Conservation (phyloP, 2,329 filamentous ascomycete species). For the Domatiomyces catenatus region DNA sequence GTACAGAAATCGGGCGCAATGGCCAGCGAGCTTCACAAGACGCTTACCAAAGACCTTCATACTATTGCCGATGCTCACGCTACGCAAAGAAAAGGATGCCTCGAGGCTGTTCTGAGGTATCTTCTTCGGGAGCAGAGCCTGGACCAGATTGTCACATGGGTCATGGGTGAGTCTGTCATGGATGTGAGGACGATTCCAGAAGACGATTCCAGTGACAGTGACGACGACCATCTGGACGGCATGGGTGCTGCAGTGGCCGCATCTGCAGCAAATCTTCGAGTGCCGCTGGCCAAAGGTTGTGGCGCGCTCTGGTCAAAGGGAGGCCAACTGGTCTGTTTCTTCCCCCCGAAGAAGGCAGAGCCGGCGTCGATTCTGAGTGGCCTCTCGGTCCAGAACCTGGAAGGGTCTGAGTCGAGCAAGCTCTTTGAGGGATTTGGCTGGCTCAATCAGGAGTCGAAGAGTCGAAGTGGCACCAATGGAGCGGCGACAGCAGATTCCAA, state of each 20-base stretch:
- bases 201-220: slow-evolving; percentile 73
- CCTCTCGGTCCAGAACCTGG: slow-evolving; percentile 34
- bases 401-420: slow-evolving; percentile 33
- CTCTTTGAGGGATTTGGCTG: slow-evolving; percentile 51
- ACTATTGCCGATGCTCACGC: slow-evolving; percentile 41
- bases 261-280: slow-evolving; percentile 45
- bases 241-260: slow-evolving; percentile 27
- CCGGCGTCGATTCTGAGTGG: slow-evolving; percentile 35
- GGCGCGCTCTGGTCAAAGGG: slow-evolving; percentile 43
- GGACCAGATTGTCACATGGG: slow-evolving; percentile 40
- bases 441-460: slow-evolving; percentile 37
- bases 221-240: slow-evolving; percentile 37
- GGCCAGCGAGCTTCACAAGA: slow-evolving; percentile 34
- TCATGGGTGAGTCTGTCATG: slow-evolving; percentile 45
- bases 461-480: slow-evolving; percentile 31
- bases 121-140: slow-evolving; percentile 43
- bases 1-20: slow-evolving; percentile 44
- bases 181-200: slow-evolving; percentile 37
- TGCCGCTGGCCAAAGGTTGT: slow-evolving; percentile 45
- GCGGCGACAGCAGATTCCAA: slow-evolving; percentile 29
- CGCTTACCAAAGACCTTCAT: slow-evolving; percentile 36
- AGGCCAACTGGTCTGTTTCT: slow-evolving; percentile 44
- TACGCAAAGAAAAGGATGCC: slow-evolving; percentile 37
- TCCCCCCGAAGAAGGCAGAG: slow-evolving; percentile 37
- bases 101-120: slow-evolving; percentile 48